Evolutionary conservation across 2,329 filamentous ascomycete species (phyloP), one percentile per base, ranked within the genome.

Genomic region (Diaporthe ampelina): DNA sequence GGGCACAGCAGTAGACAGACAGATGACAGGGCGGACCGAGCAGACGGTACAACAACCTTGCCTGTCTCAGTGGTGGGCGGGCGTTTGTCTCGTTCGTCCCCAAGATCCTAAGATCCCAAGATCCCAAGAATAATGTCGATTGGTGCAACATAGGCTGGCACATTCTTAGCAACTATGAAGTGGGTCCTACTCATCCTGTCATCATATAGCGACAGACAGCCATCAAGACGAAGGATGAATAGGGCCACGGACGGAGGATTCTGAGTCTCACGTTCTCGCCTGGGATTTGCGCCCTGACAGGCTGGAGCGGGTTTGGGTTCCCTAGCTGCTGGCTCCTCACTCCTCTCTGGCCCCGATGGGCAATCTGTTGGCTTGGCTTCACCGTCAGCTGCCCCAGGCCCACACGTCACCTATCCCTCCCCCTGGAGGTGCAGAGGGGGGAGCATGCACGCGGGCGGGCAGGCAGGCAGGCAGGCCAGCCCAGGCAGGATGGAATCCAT

Each of bases 231-330:
- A 67, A 67, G 63, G 63, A 67, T 67, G 63, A 67, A 67, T 67
- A 67, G 63, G 63, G 63, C 63, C 63, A 67, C n/a, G 63, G 21
- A 37, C 32, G 63, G 63, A 52, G 63, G 63, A 67, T 67, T 52
- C 63, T 37, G 26, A 67, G 63, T 67, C 63, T 67, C 63, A 67
- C 63, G 45, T 52, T 52, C 45, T 67, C 63, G 63, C 63, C 63
- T 67, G 63, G 63, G 45, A 67, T 67, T 67, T 67, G 63, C 63
- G 63, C 63, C 63, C 63, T 67, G 63, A 67, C 63, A 67, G 61
- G 45, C 45, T 13, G 63, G 63, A 52, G 63, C 45, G 63, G 45
- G 63, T 67, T 50, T 67, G 45, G 63, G 63, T 52, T 67, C 19
- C 21, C 63, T 67, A 26, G 29, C 61, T 67, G 61, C 58, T 29